phyloP scores from a whole-genome alignment of 352 stramenopile genomes.

The Pythium dissotocum region DNA sequence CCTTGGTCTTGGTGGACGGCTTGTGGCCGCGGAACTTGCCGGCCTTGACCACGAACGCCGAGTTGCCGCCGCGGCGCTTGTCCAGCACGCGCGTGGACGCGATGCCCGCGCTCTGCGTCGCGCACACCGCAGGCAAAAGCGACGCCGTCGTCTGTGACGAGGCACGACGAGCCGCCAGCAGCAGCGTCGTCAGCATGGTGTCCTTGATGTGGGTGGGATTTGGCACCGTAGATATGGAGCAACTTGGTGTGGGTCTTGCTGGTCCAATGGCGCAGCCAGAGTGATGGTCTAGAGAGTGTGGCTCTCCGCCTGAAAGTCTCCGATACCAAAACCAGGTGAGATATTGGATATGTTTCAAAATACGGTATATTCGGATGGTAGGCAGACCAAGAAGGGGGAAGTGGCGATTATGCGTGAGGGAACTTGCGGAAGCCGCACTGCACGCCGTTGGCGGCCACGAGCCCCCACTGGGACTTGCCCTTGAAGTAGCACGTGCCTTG shows the following conservation, averaged over 20 bases:
- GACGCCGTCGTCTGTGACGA: conserved; percentile 1
- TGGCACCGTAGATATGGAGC: not conserved
- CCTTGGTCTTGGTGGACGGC: conserved; percentile 55
- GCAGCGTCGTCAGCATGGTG: conserved; percentile 5
- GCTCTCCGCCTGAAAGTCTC: not conserved
- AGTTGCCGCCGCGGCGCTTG: conserved; percentile 73
- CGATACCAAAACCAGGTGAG: conserved; percentile 1
- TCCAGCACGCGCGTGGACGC: conserved; percentile 41
- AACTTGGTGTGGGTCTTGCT: not conserved
- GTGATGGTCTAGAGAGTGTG: conserved; percentile 7
- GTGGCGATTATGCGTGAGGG: conserved; percentile 3
- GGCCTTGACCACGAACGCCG: conserved; percentile 61
- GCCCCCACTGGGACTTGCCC: conserved; percentile 17
- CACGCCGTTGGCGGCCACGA: conserved; percentile 12
- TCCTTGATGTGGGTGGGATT: not conserved
- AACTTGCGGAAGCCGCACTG: conserved; percentile 29
- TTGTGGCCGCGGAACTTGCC: conserved; percentile 50
- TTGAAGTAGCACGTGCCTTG: conserved; percentile 30
- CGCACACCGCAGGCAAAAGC: not conserved
- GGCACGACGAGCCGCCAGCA: conserved; percentile 19
- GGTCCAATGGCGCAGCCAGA: conserved; percentile 7
- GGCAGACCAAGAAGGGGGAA: not conserved
- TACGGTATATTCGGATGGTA: conserved; percentile 1
- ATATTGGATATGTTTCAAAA: not conserved
- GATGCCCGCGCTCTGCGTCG: conserved; percentile 26